Evolutionary conservation across 306 rosid species (phyloP).

Genomic region (Inga leiocalycina): DNA sequence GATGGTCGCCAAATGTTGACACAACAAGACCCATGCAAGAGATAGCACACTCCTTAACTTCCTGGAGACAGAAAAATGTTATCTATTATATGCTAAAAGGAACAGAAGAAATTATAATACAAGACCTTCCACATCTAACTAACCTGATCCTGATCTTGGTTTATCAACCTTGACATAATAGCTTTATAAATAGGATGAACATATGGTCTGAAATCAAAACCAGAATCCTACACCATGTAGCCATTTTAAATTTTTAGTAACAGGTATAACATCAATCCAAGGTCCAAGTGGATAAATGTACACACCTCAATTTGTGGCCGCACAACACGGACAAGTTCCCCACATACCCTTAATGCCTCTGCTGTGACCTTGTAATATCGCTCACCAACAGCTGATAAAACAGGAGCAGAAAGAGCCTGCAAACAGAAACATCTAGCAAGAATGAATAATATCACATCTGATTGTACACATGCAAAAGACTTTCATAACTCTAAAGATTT

Average conservation of each 20-base stretch:
- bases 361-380: conserved; percentile 99
- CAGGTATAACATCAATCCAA: conserved; percentile 19
- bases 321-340: conserved; percentile 91
- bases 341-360: conserved; percentile 97
- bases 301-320: conserved; percentile 86
- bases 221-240: conserved; percentile 54
- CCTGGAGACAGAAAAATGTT: conserved; percentile 55
- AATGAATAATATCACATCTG: background rate
- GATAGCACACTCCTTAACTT: conserved; percentile 99
- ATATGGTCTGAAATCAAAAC: conserved; percentile 85
- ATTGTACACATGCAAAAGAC: background rate
- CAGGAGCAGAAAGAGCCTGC: conserved; percentile 96
- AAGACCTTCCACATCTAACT: conserved; percentile 30
- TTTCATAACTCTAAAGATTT: background rate
- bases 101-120: background rate
- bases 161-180: conserved; percentile 96
- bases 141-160: conserved; percentile 99
- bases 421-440: conserved; percentile 24
- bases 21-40: conserved; percentile 97
- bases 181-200: conserved; percentile 88
- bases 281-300: conserved; percentile 27
- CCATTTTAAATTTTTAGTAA: conserved; percentile 33
- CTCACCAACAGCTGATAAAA: conserved; percentile 95
- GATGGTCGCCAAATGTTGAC: conserved; percentile 96
- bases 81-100: conserved; percentile 22